Percentiles rank a stretch among this genome's conserved stretches.
Evolutionary conservation across 1,284 basidiomycete genomes (phyloP).

Genomic region (Papiliotrema nemorosa): DNA sequence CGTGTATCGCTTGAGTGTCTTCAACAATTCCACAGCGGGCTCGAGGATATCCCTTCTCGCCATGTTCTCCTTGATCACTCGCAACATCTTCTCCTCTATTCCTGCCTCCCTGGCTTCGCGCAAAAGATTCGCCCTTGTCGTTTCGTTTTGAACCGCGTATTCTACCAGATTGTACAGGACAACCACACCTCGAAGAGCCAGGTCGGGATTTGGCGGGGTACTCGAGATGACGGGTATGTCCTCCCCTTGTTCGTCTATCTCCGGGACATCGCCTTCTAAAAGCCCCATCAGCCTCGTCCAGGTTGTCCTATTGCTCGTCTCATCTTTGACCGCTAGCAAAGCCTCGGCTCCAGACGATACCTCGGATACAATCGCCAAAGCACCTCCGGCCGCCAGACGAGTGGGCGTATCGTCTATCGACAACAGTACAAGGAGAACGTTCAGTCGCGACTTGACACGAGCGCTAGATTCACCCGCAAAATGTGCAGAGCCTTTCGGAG

Average conservation of each 20-base stretch:
- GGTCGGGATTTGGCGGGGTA: conserved; percentile 48
- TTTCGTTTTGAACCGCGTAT: conserved; percentile 12
- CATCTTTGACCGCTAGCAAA: conserved; percentile 58
- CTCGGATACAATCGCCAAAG: conserved; percentile 73
- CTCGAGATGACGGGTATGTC: conserved; percentile 35
- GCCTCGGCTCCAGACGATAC: conserved; percentile 58
- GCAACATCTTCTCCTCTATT: conserved; percentile 21
- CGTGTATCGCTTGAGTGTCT: conserved; percentile 17
- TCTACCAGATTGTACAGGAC: conserved; percentile 63
- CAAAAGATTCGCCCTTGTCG: conserved; percentile 3
- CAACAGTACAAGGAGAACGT: conserved; percentile 76
- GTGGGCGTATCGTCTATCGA: conserved; percentile 79
- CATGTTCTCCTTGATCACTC: conserved; percentile 8
- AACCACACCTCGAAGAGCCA: conserved; percentile 70
- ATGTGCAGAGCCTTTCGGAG: conserved; percentile 65
- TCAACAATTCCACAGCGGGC: conserved; percentile 23
- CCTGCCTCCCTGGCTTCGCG: conserved; percentile 11
- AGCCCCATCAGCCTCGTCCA: conserved; percentile 30
- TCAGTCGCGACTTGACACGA: conserved; percentile 61
- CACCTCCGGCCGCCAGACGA: conserved; percentile 76
- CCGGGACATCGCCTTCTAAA: conserved; percentile 30
- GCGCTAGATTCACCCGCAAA: conserved; percentile 44
- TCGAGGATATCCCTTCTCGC: conserved; percentile 17
- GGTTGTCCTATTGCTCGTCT: conserved; percentile 35
- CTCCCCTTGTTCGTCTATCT: conserved; percentile 32